Percentiles rank a stretch among this genome's conserved stretches.
phyloP scores from a whole-genome alignment of 2,329 filamentous ascomycete species.

The Ceratocystis harringtonii region DNA sequence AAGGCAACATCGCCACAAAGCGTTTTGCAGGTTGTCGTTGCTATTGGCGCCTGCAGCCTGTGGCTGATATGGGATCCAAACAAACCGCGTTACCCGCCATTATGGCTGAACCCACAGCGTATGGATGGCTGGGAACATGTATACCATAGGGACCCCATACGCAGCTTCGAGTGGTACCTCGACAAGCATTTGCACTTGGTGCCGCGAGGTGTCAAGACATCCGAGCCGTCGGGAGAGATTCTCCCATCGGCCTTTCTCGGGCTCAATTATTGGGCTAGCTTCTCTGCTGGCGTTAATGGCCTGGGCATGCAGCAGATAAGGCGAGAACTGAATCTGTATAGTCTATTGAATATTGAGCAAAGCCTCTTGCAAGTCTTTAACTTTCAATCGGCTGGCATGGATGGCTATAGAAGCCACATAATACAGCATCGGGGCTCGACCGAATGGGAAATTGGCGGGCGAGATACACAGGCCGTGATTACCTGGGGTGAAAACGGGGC shows the following conservation, averaged over 20 bases:
- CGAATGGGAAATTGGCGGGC: neutral
- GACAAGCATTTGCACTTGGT: conserved; percentile 2
- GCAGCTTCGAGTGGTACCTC: neutral
- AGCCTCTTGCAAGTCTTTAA: conserved; percentile 4
- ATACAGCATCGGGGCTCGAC: neutral
- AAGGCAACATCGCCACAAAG: neutral
- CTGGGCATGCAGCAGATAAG: neutral
- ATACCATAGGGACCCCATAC: neutral
- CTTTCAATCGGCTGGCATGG: neutral
- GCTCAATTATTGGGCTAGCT: neutral
- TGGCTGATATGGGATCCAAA: conserved; percentile 4
- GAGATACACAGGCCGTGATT: neutral
- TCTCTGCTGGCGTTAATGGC: neutral
- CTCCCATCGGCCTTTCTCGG: neutral
- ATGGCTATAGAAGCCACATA: neutral
- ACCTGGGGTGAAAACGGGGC: neutral
- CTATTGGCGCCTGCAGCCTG: neutral
- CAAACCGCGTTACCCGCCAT: neutral
- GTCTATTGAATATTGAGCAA: conserved; percentile 5
- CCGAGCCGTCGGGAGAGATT: neutral
- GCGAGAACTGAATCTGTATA: neutral
- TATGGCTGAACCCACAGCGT: neutral
- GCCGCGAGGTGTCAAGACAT: neutral
- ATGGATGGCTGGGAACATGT: neutral
- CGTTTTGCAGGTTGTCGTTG: neutral